Evolutionary conservation across 257 asterid genomes (phyloP), one percentile per base, ranked within the genome.

Genomic region (Fraxinus excelsior): DNA sequence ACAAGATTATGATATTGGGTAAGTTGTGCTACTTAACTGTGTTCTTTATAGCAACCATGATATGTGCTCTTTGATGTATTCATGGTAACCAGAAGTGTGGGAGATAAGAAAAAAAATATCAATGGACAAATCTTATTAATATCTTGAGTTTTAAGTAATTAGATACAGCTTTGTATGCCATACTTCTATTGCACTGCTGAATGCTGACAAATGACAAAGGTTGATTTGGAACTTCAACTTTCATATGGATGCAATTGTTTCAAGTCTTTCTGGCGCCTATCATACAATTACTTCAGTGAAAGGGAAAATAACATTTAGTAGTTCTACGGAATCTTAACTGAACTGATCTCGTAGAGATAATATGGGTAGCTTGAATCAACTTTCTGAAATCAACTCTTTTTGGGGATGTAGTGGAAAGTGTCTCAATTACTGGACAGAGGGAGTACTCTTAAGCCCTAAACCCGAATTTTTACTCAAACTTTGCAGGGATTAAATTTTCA

Each of bases 1-100:
- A 76, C 96, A 94, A 81, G 97, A 92, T 83, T 94, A 87, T 53
- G 96, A 94, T 78, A 70, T 89, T 76, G 98, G 97, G 97, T 88
- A 73, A 87, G 92, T 85, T 23, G 1, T 13, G 13, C 9, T 1
- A 2, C 38, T 77, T 25, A 12, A 42, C 38, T 13, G 13, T 16
- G 2, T 58, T 23, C 66, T 58, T 7, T 56, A 6, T n/a, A 19
- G 28, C 65, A 56, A 56, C 7, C 11, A n/a, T 51, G 25, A 6
- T 5, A n/a, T 49, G 5, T 14, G 58, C 58, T 49, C 21, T 49
- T 49, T 5, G n/a, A 49, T 46, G 19, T 46, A 46, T 46, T 46
- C 6, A 16, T 0, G 6, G 3, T 11, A 53, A 56, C 25, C 1
- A 58, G 66, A 58, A 58, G 26, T 31, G 23, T 58, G 11, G 4